phyloP scores from a whole-genome alignment of 768 basidiomycete genomes.

The Mycena pura region DNA sequence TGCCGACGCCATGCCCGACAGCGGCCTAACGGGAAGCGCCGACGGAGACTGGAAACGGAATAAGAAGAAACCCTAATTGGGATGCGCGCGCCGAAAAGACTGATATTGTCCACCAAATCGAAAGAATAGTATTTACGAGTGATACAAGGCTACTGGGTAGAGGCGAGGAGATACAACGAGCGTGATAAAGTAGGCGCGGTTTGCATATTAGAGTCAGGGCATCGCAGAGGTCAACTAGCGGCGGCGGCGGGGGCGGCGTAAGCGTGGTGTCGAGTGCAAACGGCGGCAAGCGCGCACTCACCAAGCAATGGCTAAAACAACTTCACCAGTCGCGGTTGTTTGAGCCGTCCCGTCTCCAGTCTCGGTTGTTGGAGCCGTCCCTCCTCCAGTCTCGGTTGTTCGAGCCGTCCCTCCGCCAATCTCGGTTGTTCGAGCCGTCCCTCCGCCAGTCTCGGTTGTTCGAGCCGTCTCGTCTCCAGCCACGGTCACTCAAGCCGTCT shows the following conservation, averaged over 20 bases:
- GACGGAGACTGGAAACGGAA: too few relatives aligned
- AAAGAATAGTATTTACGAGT: neutral
- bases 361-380: slow-evolving; percentile 18
- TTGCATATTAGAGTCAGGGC: neutral
- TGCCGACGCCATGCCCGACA: too few relatives aligned
- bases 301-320: slow-evolving; percentile 5
- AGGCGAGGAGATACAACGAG: slow-evolving; percentile 5
- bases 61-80: too few relatives aligned
- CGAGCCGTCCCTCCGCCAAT: slow-evolving; percentile 25
- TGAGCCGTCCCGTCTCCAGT: slow-evolving; percentile 27
- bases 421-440: slow-evolving; percentile 18
- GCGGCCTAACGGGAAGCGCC: too few relatives aligned
- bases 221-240: neutral
- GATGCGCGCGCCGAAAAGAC: too few relatives aligned
- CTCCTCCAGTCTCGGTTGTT: slow-evolving; percentile 20
- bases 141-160: slow-evolving; percentile 3
- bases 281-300: neutral
- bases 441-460: slow-evolving; percentile 29
- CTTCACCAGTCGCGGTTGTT: slow-evolving; percentile 34
- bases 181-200: slow-evolving; percentile 9
- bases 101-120: neutral
- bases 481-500: neutral
- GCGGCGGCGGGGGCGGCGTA: too few relatives aligned
- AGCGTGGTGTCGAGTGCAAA: neutral
- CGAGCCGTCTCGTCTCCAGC: slow-evolving; percentile 16